phyloP scores from a whole-genome alignment of 2,329 filamentous ascomycete genomes.

The Cladosporium colombiae region DNA sequence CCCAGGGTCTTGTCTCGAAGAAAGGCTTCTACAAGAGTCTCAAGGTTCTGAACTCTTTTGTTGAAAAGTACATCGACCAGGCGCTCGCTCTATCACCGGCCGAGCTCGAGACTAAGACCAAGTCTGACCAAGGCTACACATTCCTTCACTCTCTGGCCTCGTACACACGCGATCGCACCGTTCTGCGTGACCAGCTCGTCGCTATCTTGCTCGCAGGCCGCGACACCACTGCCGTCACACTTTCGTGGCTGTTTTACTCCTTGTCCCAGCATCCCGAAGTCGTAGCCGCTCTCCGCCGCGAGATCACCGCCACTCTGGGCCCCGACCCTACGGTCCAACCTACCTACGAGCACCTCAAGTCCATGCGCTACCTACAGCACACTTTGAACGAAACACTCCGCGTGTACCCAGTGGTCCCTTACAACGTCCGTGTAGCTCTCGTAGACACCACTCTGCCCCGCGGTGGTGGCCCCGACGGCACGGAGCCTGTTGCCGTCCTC shows the following conservation, averaged over 20 bases:
- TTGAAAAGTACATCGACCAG: conserved; percentile 74
- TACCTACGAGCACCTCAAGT: conserved; percentile 80
- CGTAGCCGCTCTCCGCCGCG: conserved; percentile 67
- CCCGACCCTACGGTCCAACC: conserved; percentile 49
- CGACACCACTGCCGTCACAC: conserved; percentile 81
- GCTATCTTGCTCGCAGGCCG: conserved; percentile 80
- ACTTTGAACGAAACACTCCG: conserved; percentile 48
- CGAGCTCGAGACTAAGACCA: conserved; percentile 73
- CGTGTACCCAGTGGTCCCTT: conserved; percentile 53
- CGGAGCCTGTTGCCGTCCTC: conserved; percentile 46
- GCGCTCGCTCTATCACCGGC: conserved; percentile 68
- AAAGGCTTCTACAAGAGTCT: conserved; percentile 64
- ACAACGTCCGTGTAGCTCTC: conserved; percentile 51
- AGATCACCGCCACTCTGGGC: conserved; percentile 71
- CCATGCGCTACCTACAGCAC: conserved; percentile 74
- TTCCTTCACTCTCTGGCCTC: conserved; percentile 83
- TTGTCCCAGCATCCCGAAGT: conserved; percentile 69
- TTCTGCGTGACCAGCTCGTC: conserved; percentile 82
- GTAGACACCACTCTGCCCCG: conserved; percentile 51
- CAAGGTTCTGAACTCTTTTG: conserved; percentile 71
- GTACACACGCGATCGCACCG: conserved; percentile 68
- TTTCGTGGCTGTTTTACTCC: conserved; percentile 83
- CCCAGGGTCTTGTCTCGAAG: conserved; percentile 65
- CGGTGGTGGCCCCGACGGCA: conserved; percentile 50
- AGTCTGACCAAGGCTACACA: conserved; percentile 72